Conservation (phyloP, 2,329 filamentous ascomycete species). For the Amauroascus niger region DNA sequence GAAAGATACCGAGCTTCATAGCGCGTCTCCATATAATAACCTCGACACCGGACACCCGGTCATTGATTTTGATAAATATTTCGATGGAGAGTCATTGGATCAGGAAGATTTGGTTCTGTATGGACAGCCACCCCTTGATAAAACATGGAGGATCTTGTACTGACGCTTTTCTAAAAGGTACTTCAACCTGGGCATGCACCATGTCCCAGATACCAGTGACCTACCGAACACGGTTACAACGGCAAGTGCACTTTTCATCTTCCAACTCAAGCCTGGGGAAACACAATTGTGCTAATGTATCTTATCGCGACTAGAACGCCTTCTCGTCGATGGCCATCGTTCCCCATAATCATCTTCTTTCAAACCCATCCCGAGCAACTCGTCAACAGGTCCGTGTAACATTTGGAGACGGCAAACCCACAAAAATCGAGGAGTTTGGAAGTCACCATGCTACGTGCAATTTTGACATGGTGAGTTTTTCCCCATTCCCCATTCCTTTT, state of each 20-base stretch:
- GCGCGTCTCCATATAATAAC: slow-evolving; percentile 11
- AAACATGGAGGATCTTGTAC: not conserved
- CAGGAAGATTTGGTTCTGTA: slow-evolving; percentile 41
- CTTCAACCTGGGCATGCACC: slow-evolving; percentile 49
- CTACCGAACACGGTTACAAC: slow-evolving; percentile 43
- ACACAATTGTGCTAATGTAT: not conserved
- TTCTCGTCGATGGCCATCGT: slow-evolving; percentile 6
- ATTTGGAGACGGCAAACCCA: slow-evolving; percentile 1
- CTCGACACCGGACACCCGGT: slow-evolving; percentile 11
- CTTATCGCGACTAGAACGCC: not conserved
- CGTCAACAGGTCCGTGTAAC: slow-evolving; percentile 11
- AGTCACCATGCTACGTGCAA: slow-evolving; percentile 1
- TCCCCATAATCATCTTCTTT: not conserved
- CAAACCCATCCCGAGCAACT: slow-evolving; percentile 8
- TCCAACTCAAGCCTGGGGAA: not conserved
- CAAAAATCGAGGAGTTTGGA: slow-evolving; percentile 7
- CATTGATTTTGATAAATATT: slow-evolving; percentile 38
- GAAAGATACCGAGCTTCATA: slow-evolving; percentile 16
- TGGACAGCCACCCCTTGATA: slow-evolving; percentile 16
- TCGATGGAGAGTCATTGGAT: slow-evolving; percentile 38
- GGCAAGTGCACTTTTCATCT: not conserved
- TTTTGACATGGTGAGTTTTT: slow-evolving; percentile 8
- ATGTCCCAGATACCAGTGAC: slow-evolving; percentile 47
- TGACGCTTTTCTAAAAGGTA: slow-evolving; percentile 4
- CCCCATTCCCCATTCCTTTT: not conserved